Conservation (phyloP, 176 grass and related monocot genomes). For the Microstegium vimineum region DNA sequence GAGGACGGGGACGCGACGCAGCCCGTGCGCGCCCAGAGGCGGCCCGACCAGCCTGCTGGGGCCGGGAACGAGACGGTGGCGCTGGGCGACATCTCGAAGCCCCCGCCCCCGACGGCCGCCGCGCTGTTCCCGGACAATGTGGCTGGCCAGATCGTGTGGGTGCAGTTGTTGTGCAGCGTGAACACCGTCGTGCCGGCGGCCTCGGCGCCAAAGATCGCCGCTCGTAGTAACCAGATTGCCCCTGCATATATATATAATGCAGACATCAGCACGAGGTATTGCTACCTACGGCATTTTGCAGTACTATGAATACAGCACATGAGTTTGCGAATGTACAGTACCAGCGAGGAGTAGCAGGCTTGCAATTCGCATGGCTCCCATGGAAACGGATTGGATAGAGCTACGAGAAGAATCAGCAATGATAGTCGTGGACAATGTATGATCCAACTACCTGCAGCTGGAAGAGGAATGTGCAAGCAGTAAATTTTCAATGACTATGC, state of each 20-base stretch:
- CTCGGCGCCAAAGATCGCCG: not conserved
- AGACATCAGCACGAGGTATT: not conserved
- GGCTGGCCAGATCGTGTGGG: conserved; percentile 58
- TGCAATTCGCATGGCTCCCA: not conserved
- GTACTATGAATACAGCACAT: not conserved
- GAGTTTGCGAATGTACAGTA: not conserved
- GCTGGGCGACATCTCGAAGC: conserved; percentile 56
- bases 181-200: conserved; percentile 51
- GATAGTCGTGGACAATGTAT: not conserved
- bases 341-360: conserved; percentile 18
- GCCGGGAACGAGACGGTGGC: conserved; percentile 51
- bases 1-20: conserved; percentile 31
- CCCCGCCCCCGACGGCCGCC: conserved; percentile 48
- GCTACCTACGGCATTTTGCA: not conserved
- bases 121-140: conserved; percentile 69
- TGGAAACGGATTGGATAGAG: not conserved
- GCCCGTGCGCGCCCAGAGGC: conserved; percentile 71
- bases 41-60: conserved; percentile 60
- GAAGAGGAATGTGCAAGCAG: not conserved
- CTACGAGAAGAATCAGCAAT: not conserved
- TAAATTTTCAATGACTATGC: not conserved
- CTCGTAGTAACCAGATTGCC: not conserved
- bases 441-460: not conserved
- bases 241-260: not conserved
- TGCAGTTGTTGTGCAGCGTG: conserved; percentile 76